Evolutionary conservation across 306 rosid genomes (phyloP), one percentile per base, ranked within the genome.

Genomic region (Cercis canadensis): DNA sequence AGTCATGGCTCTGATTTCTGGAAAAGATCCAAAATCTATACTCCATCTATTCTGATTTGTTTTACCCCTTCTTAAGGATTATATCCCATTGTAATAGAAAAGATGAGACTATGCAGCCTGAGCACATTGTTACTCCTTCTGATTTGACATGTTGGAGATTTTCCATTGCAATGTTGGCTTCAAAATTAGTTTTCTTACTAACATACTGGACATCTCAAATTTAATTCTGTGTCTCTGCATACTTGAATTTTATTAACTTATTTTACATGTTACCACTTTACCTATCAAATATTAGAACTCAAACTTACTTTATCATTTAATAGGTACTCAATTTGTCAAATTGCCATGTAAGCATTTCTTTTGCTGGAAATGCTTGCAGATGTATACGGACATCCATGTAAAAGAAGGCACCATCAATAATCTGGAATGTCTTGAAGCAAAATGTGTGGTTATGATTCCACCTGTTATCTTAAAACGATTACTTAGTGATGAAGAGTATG

Each of bases 361-460:
- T 68, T 93, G 98, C 80, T 83, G 72, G 75, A 88, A 87, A 59
- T 93, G 98, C 90, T 78, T 90, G 92, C 82, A 82, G 85, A 90
- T 88, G 75, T 93, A 80, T 73, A 80, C 87, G 9, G 76, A 81
- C 37, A 87, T 90, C 46, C 97, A 93, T 70, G 84, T 88, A 65
- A 93, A 81, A 81, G 98, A 93, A 81, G 93, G 97, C n/a, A 88
- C 91, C 16, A 21, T 90, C 19, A 67, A 44, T 82, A 90, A 85
- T 82, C 91, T 93, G 64, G 81, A 79, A 51, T 93, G 97, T 69
- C 96, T 89, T 11, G 73, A 85, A 40, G 56, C 87, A 77, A 90
- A 90, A 79, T 93, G 98, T 65, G 64, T 56, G 41, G 82, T 78
- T 64, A 82, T 81, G 90, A 50, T 93, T 70, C 97, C 96, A 31